Evolutionary conservation across 2,329 filamentous ascomycete species (phyloP), one percentile per base, ranked within the genome.

Genomic region (Beauveria brongniartii): DNA sequence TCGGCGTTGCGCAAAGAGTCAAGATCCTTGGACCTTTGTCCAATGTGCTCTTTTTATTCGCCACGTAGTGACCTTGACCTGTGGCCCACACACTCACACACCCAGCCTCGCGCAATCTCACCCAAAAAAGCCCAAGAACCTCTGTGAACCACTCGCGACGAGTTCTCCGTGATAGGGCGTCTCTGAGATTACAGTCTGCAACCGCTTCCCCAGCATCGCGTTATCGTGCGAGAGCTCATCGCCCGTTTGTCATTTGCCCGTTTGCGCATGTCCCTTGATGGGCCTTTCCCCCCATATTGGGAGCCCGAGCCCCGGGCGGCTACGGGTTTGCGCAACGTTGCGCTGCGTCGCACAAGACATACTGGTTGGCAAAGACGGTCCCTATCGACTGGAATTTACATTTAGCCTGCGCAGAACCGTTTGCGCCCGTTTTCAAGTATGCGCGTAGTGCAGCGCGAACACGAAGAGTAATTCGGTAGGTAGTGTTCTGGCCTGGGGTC

Each of bases 191-290:
- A 20, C 28, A 52, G 14, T 16, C 22, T n/a, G 20, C 48, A 12
- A 37, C 18, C 3, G 3, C 48, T 6, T 37, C n/a, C n/a, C 48
- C 26, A 16, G 34, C 34, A 37, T 37, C 34, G 34, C 34, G 34
- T 37, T 37, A 37, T 16, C 34, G 34, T 37, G 34, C 5, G 30
- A 34, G 30, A 34, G 34, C 34, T 37, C 34, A 37, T 37, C 12
- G 12, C 5, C 43, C 18, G 22, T 28, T 43, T 18, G 12, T 12
- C 16, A 14, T 16, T 24, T 46, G 16, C 41, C 26, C 20, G 41
- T 47, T 47, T 47, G 54, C 53, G 22, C 41, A 56, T 56, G 43
- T 56, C 54, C 54, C 54, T 56, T 56, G 54, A 56, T 40, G 41
- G 54, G 28, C n/a, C 12, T 5, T 10, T 1, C 34, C 53, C 41